Percentiles rank a stretch among this genome's conserved stretches.
Conservation (phyloP, 2,329 filamentous ascomycete genomes). For the Alternaria angustiovoidea region DNA sequence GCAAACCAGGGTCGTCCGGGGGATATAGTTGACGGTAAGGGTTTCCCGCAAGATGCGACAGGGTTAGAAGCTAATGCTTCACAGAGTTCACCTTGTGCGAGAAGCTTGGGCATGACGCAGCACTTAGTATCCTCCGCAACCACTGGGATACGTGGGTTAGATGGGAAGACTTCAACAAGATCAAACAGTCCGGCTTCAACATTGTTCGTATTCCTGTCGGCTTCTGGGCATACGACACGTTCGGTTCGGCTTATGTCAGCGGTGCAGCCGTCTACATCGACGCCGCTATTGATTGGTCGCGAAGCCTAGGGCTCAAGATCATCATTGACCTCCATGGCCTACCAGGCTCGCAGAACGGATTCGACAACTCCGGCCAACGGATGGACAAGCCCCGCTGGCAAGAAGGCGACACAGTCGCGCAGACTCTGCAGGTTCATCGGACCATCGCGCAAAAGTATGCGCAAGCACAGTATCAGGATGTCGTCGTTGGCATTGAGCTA, state of each 20-base stretch:
- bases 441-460: slow-evolving; percentile 67
- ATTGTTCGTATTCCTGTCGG: slow-evolving; percentile 66
- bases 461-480: slow-evolving; percentile 61
- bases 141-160: slow-evolving; percentile 63
- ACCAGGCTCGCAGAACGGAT: slow-evolving; percentile 67
- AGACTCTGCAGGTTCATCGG: slow-evolving; percentile 65
- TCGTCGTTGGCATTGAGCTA: slow-evolving; percentile 65
- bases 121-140: slow-evolving; percentile 54
- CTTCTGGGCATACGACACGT: slow-evolving; percentile 66
- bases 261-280: slow-evolving; percentile 64
- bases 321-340: slow-evolving; percentile 67
- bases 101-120: slow-evolving; percentile 57
- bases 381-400: slow-evolving; percentile 56
- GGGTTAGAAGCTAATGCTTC: not conserved
- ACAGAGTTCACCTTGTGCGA: slow-evolving; percentile 61
- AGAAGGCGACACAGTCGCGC: slow-evolving; percentile 57
- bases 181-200: slow-evolving; percentile 65
- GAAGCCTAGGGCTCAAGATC: slow-evolving; percentile 62
- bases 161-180: slow-evolving; percentile 64
- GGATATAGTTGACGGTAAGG: slow-evolving; percentile 53
- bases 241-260: slow-evolving; percentile 59
- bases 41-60: not conserved
- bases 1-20: slow-evolving; percentile 33
- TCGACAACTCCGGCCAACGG: slow-evolving; percentile 67
- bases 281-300: slow-evolving; percentile 65